Base-by-base conservation (phyloP, 2,329 filamentous ascomycete genomes). In the Pestalotiopsis sp. region DNA sequence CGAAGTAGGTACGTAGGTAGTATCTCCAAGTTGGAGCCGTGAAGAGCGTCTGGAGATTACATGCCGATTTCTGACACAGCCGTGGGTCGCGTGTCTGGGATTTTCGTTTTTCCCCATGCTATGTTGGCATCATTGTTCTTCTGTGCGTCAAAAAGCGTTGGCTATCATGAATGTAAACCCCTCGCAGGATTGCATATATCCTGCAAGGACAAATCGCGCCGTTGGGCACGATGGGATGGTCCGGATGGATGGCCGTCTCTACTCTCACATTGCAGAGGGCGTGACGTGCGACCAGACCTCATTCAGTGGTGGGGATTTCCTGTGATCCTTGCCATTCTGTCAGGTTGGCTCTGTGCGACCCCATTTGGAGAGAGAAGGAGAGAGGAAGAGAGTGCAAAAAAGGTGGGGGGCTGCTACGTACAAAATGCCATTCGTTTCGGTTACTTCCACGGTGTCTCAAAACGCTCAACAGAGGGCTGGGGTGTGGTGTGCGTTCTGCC, bases 381-480 rank as follows among this genome's bases (percentile, higher is more conserved):
- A 45, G 41, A 45, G 41, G 45, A n/a, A 52, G n/a, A 52, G 45
- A n/a, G n/a, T 5, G 66, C 12, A 14, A 12, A 23, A 61, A 63
- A 67, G 66, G 66, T 67, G 66, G 66, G 31, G 66, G 66, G 59
- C 66, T 60, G 23, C 36, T 36, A 20, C 45, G 45, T 52, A 12
- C 27, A 20, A 63, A 39, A 14, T 36, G 52, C 45, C 36, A 41
- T n/a, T 36, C 57, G 66, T 67, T 67, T 67, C 66, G 66, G 38
- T 63, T 67, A 62, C 66, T 67, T 63, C 66, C 66, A 67, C 66
- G 11, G 57, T 67, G 66, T 67, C 66, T 67, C 66, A 67, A 67
- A 67, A 36, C 31, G 39, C 36, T 59, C 56, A 23, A 59, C 52
- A 45, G 23, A 60, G 63, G 41, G 63, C 63, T 57, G 63, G 63